phyloP scores from a whole-genome alignment of 2,329 filamentous ascomycete genomes.

The Xylariaceae sp. region DNA sequence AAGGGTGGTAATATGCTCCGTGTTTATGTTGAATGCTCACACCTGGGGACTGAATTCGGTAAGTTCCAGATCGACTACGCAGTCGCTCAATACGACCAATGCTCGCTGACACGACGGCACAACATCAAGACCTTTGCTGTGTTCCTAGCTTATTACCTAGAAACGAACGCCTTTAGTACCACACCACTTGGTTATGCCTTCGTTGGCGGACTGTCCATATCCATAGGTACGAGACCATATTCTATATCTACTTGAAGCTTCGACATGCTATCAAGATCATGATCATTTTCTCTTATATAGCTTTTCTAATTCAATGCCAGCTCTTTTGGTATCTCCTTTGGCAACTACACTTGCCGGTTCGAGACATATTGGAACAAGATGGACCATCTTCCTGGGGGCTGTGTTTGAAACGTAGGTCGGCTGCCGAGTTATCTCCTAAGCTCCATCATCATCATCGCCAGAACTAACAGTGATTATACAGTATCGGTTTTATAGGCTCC shows the following conservation, averaged over 20 bases:
- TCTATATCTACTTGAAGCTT: background rate
- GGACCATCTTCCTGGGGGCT: conserved; percentile 60
- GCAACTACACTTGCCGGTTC: conserved; percentile 50
- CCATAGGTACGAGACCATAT: conserved; percentile 32
- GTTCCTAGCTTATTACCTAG: conserved; percentile 54
- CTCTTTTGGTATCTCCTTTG: conserved; percentile 64
- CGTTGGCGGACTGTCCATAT: conserved; percentile 67
- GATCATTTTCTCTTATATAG: too few relatives aligned
- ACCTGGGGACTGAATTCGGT: conserved; percentile 72
- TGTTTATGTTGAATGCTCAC: conserved; percentile 60
- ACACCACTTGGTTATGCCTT: conserved; percentile 69
- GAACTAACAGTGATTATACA: conserved; percentile 9
- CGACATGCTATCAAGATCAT: conserved; percentile 5
- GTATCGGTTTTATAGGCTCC: conserved; percentile 61
- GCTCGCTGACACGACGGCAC: conserved; percentile 11
- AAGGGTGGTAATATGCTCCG: conserved; percentile 50
- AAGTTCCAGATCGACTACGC: conserved; percentile 15
- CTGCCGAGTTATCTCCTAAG: background rate
- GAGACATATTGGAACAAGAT: conserved; percentile 60
- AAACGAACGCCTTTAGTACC: conserved; percentile 57
- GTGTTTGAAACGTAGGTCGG: conserved; percentile 51
- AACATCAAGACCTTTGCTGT: conserved; percentile 46
- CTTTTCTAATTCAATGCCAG: conserved; percentile 33
- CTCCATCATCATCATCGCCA: background rate
- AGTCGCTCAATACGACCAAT: background rate